phyloP scores from a whole-genome alignment of 2,329 filamentous ascomycete species.

The Colletotrichum horii region DNA sequence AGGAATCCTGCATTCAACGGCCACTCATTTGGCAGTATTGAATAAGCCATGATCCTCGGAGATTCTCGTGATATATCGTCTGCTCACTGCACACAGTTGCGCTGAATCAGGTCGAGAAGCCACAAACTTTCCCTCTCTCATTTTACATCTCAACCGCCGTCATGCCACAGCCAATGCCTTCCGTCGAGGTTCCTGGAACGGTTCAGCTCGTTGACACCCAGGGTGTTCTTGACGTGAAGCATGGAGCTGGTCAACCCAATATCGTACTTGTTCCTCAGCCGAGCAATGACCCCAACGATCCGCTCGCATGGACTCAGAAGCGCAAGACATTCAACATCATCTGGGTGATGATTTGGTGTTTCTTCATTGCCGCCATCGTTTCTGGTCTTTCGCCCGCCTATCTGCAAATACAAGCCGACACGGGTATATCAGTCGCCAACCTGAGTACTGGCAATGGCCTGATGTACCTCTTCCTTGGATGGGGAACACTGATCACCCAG shows the following conservation, averaged over 20 bases:
- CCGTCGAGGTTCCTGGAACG: not conserved
- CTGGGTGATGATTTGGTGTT: slow-evolving; percentile 29
- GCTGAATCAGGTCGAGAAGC: not conserved
- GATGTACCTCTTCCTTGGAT: slow-evolving; percentile 25
- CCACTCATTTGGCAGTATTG: not conserved
- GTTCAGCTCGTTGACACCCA: not conserved
- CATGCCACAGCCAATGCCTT: not conserved
- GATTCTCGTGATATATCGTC: not conserved
- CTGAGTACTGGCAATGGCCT: slow-evolving; percentile 28
- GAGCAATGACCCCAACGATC: slow-evolving; percentile 27
- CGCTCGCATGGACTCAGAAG: slow-evolving; percentile 23
- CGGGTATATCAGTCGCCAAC: slow-evolving; percentile 29
- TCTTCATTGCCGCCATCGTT: slow-evolving; percentile 27
- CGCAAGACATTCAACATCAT: slow-evolving; percentile 27
- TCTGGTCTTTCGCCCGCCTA: slow-evolving; percentile 29
- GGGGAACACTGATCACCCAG: slow-evolving; percentile 27
- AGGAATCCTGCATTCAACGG: not conserved
- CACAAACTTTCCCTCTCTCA: not conserved
- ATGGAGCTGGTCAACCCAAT: not conserved
- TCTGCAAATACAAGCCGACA: slow-evolving; percentile 26
- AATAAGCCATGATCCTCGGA: not conserved
- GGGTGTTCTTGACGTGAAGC: not conserved
- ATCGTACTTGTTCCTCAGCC: slow-evolving; percentile 29
- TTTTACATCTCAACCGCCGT: not conserved
- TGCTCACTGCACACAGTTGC: not conserved